These are phyloP conservation scores for Penicillium freii DNA, from an alignment of 2,329 filamentous ascomycete species.

Conservation along the genomic window DNA sequence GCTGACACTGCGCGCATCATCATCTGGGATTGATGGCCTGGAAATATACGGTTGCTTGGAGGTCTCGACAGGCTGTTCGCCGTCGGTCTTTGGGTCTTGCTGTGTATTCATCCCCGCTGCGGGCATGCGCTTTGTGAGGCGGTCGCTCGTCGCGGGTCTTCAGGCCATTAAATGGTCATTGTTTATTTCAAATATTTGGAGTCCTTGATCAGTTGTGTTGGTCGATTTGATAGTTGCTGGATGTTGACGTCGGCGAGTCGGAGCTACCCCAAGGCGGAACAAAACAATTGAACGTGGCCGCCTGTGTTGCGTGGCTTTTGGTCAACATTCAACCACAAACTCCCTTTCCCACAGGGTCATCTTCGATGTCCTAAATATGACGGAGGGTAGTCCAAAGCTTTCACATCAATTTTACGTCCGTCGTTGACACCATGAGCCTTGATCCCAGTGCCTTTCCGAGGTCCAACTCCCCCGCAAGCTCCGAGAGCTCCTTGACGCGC, in stretches of 20 bases:
- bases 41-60: slow-evolving; percentile 9
- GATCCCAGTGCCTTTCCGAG: slow-evolving; percentile 43
- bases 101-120: slow-evolving; percentile 25
- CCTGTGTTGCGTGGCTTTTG: slow-evolving; percentile 24
- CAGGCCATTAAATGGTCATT: slow-evolving; percentile 14
- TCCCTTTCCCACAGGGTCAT: slow-evolving; percentile 14
- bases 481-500: slow-evolving; percentile 75
- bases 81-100: slow-evolving; percentile 12
- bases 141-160: slow-evolving; percentile 19
- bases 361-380: slow-evolving; percentile 38
- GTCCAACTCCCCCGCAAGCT: slow-evolving; percentile 71
- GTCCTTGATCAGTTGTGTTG: neutral
- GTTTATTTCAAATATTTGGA: neutral
- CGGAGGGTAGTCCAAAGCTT: slow-evolving; percentile 25
- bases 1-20: slow-evolving; percentile 23
- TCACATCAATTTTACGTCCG: slow-evolving; percentile 24
- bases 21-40: slow-evolving; percentile 18
- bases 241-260: slow-evolving; percentile 22
- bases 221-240: neutral
- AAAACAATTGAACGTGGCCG: slow-evolving; percentile 25
- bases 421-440: slow-evolving; percentile 44
- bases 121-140: slow-evolving; percentile 24
- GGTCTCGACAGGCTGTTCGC: slow-evolving; percentile 12
- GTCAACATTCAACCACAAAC: slow-evolving; percentile 17
- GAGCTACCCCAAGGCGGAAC: slow-evolving; percentile 24